Evolutionary conservation across 2,329 filamentous ascomycete species (phyloP).

Genomic region (Knufia petricola): DNA sequence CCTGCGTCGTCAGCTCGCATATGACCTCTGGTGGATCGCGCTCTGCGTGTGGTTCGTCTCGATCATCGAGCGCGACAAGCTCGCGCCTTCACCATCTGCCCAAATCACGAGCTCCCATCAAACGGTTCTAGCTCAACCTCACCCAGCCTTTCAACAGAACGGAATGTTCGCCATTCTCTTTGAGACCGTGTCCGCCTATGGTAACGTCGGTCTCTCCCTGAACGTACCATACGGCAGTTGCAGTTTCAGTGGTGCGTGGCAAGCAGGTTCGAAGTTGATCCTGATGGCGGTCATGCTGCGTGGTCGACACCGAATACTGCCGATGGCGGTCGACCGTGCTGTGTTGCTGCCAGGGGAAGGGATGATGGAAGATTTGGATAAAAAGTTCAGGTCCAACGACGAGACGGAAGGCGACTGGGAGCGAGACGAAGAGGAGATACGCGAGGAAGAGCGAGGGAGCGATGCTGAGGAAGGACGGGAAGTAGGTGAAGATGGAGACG

Average conservation of each 20-base stretch:
- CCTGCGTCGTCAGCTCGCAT: constrained; percentile 37
- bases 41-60: constrained; percentile 38
- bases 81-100: neutral
- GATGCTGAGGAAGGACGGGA: neutral
- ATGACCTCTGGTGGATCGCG: constrained; percentile 38
- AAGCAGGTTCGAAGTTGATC: constrained; percentile 49
- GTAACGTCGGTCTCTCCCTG: constrained; percentile 51
- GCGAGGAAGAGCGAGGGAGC: constrained; percentile 2
- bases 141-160: constrained; percentile 22
- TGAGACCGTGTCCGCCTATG: constrained; percentile 50
- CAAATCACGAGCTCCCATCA: neutral
- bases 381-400: neutral
- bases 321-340: constrained; percentile 48
- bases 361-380: constrained; percentile 11
- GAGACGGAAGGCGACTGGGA: neutral
- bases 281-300: constrained; percentile 49
- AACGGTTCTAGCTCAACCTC: neutral
- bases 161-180: constrained; percentile 34
- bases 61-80: constrained; percentile 30
- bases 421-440: neutral
- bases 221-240: constrained; percentile 46
- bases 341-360: constrained; percentile 34
- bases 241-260: constrained; percentile 48
- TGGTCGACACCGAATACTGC: constrained; percentile 47
- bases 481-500: neutral